Base-by-base conservation (phyloP, 1,284 basidiomycete species). In the Cystobasidiaceae sp. region DNA sequence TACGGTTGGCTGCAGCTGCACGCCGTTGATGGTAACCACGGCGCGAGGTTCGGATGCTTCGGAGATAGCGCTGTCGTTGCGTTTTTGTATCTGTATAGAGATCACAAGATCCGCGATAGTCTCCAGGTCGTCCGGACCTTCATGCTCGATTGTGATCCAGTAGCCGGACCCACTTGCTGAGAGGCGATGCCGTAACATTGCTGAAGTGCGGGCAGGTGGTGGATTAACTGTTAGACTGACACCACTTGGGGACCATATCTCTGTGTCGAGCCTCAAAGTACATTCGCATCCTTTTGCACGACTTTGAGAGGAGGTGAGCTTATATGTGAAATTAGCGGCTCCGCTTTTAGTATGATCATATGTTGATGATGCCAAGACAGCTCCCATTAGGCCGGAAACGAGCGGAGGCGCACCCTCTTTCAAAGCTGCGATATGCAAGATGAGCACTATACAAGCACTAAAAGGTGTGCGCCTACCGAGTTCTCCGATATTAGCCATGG, bases 61-160 rank as follows among this genome's bases (percentile, higher is more conserved):
- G 83, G 86, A 55, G 81, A 82, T 8, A 81, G 76, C 49, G 75
- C 76, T 67, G 77, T 45, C 32, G 11, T 69, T 66, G 9, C 88
- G 89, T n/a, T 86, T 82, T 11, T 89, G 82, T 6, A 97, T 86
- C 1, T 77, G 79, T 27, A 80, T 73, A 65, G 89, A 84, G 1
- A 83, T 83, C 6, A 17, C 9, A 33, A 17, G 25, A 15, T 27
- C 23, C 13, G 15, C 25, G 28, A 8, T 39, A 0, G 23, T 30
- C 13, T n/a, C 9, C 21, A 23, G 5, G 21, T 33, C 15, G 11
- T 9, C 9, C 25, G 30, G 25, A 8, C 32, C 37, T 0, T 93
- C 89, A 72, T 98, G 94, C 27, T 87, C 89, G 71, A 98, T 82
- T 0, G 91, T 94, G 23, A 98, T 79, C 96, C 96, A 99, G n/a